phyloP scores from a whole-genome alignment of 169 alveolate species.

The Plasmodium yoelii region DNA sequence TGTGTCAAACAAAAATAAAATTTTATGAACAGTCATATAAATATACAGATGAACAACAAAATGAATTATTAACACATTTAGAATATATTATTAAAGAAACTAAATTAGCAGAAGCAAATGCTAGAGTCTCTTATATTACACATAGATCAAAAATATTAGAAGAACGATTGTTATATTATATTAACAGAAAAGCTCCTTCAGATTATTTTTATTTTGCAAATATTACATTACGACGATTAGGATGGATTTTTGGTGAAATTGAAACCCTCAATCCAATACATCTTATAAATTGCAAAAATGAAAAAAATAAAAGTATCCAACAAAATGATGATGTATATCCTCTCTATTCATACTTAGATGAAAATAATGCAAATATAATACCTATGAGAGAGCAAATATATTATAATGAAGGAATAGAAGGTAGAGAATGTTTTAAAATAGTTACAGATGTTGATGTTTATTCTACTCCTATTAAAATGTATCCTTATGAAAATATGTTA shows the following conservation, averaged over 20 bases:
- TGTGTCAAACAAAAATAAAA: constrained; percentile 59
- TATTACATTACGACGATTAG: constrained; percentile 42
- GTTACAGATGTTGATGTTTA: constrained; percentile 51
- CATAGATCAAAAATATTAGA: constrained; percentile 66
- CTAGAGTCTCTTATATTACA: constrained; percentile 55
- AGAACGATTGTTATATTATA: constrained; percentile 39
- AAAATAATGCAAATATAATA: constrained; percentile 16
- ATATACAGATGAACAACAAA: constrained; percentile 53
- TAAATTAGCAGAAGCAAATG: constrained; percentile 51
- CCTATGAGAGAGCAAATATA: constrained; percentile 67
- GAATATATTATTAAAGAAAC: constrained; percentile 60
- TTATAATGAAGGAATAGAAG: constrained; percentile 68
- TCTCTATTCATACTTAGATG: constrained; percentile 36
- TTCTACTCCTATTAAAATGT: constrained; percentile 54
- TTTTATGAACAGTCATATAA: constrained; percentile 57
- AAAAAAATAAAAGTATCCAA: not conserved
- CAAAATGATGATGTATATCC: constrained; percentile 26
- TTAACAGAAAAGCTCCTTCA: constrained; percentile 20
- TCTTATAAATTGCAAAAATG: no score
- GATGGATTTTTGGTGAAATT: constrained; percentile 71
- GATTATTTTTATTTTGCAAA: constrained; percentile 66
- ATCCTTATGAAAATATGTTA: constrained; percentile 30
- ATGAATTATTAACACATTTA: constrained; percentile 14
- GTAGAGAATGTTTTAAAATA: constrained; percentile 20
- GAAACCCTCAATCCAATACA: constrained; percentile 18